Conservation (phyloP, 2,329 filamentous ascomycete genomes). For the Trichoderma sp. region DNA sequence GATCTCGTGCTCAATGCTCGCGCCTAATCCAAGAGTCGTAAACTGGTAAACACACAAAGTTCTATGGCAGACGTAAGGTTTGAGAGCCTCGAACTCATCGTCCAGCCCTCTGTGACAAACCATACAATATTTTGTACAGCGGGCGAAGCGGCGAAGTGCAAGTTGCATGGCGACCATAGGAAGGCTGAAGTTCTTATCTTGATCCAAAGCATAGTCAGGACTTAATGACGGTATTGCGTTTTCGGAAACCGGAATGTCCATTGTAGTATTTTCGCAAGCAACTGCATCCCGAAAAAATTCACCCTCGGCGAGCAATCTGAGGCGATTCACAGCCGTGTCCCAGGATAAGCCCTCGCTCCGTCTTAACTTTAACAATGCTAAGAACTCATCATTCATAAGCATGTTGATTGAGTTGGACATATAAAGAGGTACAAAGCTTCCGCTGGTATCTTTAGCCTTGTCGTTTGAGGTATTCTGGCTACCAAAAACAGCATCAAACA, state of each 20-base stretch:
- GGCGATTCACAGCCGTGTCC: conserved; percentile 41
- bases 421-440: conserved; percentile 49
- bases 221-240: conserved; percentile 24
- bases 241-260: not conserved
- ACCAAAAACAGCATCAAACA: not conserved
- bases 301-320: conserved; percentile 5
- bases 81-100: conserved; percentile 65
- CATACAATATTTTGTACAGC: conserved; percentile 83
- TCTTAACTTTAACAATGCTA: conserved; percentile 60
- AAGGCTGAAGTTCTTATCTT: conserved; percentile 43
- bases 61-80: conserved; percentile 75
- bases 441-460: conserved; percentile 1
- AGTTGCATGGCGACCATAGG: conserved; percentile 69
- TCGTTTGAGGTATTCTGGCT: not conserved
- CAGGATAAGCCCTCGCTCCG: conserved; percentile 54
- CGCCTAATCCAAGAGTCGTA: conserved; percentile 79
- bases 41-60: conserved; percentile 83
- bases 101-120: conserved; percentile 72
- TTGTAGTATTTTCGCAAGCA: not conserved
- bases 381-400: conserved; percentile 60
- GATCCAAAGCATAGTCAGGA: conserved; percentile 31
- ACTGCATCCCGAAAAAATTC: not conserved
- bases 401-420: conserved; percentile 68
- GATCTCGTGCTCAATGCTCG: conserved; percentile 82
- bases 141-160: conserved; percentile 69